A percentile compares a stretch with the other conserved stretches of the same genome.
Evolutionary conservation across 345 rosid species (phyloP).

Genomic region (Populus davidiana): DNA sequence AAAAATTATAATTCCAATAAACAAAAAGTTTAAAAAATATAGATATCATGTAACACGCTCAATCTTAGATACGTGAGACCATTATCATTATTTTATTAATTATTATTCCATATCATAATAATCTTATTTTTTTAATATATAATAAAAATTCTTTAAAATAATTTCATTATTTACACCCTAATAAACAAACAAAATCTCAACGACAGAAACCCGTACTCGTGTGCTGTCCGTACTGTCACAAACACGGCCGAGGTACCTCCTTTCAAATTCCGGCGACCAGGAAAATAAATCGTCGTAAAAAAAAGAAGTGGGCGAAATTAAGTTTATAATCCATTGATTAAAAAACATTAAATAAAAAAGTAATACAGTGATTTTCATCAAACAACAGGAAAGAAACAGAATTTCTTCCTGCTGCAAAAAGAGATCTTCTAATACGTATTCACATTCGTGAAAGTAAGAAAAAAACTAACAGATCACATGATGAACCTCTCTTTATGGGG

Average conservation of each 20-base stretch:
- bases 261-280: background rate
- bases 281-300: background rate
- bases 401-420: conserved; percentile 33
- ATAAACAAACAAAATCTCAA: background rate
- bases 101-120: too few species aligned
- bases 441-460: conserved; percentile 18
- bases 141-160: too few species aligned
- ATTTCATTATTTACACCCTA: background rate
- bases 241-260: background rate
- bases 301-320: background rate
- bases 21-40: too few species aligned
- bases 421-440: conserved; percentile 23
- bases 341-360: background rate
- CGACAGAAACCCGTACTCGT: background rate
- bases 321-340: conserved; percentile 6
- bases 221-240: background rate
- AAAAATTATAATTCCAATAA: too few species aligned
- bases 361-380: conserved; percentile 10
- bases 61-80: too few species aligned
- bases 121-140: too few species aligned
- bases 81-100: too few species aligned
- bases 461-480: conserved; percentile 14
- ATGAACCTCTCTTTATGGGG: conserved; percentile 9
- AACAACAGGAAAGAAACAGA: conserved; percentile 28
- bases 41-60: too few species aligned